Percentiles rank a stretch among this genome's conserved stretches.
These are phyloP conservation scores for Sechiopsis laciniata DNA, from an alignment of 306 rosid species.

Conservation along the genomic window DNA sequence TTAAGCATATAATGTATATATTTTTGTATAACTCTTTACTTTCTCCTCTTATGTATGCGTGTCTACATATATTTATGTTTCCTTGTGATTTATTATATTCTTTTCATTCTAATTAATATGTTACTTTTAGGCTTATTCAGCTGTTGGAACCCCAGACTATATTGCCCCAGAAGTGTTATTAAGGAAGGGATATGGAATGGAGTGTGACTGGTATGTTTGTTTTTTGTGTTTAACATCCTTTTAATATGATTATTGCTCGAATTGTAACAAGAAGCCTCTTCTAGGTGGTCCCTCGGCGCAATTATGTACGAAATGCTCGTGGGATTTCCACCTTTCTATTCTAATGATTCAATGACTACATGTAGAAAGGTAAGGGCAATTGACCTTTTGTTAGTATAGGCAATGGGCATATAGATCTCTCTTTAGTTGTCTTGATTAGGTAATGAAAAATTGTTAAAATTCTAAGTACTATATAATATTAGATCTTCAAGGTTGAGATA, in stretches of 20 bases:
- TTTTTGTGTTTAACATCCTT: not conserved
- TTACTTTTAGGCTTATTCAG: slow-evolving; percentile 65
- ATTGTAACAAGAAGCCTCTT: slow-evolving; percentile 15
- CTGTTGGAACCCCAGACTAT: slow-evolving; percentile 89
- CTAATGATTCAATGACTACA: slow-evolving; percentile 76
- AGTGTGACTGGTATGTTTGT: slow-evolving; percentile 73
- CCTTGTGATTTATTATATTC: not conserved
- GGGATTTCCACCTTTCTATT: slow-evolving; percentile 83
- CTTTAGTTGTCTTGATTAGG: not conserved
- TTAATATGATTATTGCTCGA: slow-evolving; percentile 13
- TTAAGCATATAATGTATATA: not conserved
- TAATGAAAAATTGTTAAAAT: slow-evolving; percentile 11
- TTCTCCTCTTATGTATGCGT: not conserved
- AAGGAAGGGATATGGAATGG: slow-evolving; percentile 83
- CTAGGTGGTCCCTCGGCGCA: slow-evolving; percentile 97
- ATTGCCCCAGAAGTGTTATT: slow-evolving; percentile 82
- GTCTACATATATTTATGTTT: not conserved
- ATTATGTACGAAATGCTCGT: slow-evolving; percentile 94
- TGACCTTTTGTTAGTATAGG: not conserved
- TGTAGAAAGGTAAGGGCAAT: slow-evolving; percentile 64
- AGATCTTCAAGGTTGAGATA: not conserved
- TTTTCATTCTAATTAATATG: slow-evolving; percentile 22
- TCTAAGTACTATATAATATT: not conserved
- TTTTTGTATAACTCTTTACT: not conserved
- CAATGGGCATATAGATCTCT: slow-evolving; percentile 5